Evolutionary conservation across 176 grass and related monocot genomes (phyloP), one percentile per base, ranked within the genome.

Genomic region (Bromus sterilis): DNA sequence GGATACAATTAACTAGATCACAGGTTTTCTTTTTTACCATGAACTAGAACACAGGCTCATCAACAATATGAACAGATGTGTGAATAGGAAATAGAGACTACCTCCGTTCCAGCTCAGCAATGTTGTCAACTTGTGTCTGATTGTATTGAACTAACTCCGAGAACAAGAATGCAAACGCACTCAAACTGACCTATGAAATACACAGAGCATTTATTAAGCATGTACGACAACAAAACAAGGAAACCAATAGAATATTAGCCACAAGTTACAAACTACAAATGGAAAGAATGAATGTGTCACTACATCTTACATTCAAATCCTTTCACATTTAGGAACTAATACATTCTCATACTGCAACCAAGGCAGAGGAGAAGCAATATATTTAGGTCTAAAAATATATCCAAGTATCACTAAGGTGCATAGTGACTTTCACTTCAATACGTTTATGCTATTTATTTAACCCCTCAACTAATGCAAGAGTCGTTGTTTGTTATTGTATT

Each of bases 71-170:
- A 78, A 29, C 32, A 67, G 14, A 81, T 37, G 9, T 14, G 48
- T 41, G 56, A 39, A 41, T 11, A 81, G 25, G 62, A 5, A 85
- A 43, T 18, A 59, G 32, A 58, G 37, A 36, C 35, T 83, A 94
- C 93, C 96, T 98, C 83, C 93, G 87, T 85, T 98, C 96, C 75
- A 98, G 79, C 58, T 98, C 96, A 68, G 90, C 84, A 86, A 98
- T 98, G 80, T 95, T 98, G 77, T 98, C 96, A 82, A 98, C 96
- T 85, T 95, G 92, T 32, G 93, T 98, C 91, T 98, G 96, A 61
- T 93, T 95, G 90, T 95, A 98, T 63, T 98, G 96, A 74, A 98
- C 96, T 80, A 95, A 34, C 73, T 98, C 96, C 21, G 96, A 98
- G 77, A 98, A 98, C 88, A 98, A 82, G 83, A 98, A 98, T 40